phyloP scores from a whole-genome alignment of 768 basidiomycete genomes.

The Lanmaoa rubissima region DNA sequence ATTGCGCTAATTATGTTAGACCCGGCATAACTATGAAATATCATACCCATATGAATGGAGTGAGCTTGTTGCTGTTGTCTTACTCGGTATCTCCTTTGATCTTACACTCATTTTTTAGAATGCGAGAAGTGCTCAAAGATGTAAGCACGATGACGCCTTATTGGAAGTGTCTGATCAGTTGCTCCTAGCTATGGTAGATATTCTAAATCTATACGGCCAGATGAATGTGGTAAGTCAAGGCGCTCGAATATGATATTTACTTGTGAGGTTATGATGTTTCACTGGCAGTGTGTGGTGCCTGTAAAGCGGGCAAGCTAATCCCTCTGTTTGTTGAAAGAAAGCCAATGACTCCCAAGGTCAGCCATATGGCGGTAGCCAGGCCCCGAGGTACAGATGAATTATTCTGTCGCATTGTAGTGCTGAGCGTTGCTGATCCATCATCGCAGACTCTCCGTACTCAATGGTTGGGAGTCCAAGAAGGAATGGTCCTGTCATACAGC shows the following conservation, averaged over 20 bases:
- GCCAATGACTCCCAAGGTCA: slow-evolving; percentile 35
- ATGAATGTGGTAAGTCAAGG: slow-evolving; percentile 54
- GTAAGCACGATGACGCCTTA: slow-evolving; percentile 35
- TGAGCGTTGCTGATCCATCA: background rate
- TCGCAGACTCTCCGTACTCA: slow-evolving; percentile 17
- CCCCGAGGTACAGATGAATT: slow-evolving; percentile 40
- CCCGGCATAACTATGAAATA: slow-evolving; percentile 74
- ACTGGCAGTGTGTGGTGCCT: slow-evolving; percentile 60
- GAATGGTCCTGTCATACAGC: background rate
- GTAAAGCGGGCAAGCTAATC: slow-evolving; percentile 55
- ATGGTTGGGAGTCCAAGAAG: background rate
- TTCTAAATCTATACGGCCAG: slow-evolving; percentile 67
- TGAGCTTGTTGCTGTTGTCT: slow-evolving; percentile 33
- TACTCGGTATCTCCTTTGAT: background rate
- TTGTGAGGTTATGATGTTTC: background rate
- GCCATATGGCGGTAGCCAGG: slow-evolving; percentile 44
- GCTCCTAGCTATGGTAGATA: slow-evolving; percentile 64
- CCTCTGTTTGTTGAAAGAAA: slow-evolving; percentile 51
- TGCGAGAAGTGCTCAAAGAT: slow-evolving; percentile 62
- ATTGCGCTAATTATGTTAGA: slow-evolving; percentile 38
- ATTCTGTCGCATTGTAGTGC: background rate
- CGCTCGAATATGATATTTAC: background rate
- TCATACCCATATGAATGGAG: slow-evolving; percentile 72
- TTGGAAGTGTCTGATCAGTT: slow-evolving; percentile 4
- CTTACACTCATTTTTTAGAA: slow-evolving; percentile 38